Evolutionary conservation across 805 yeast species (phyloP).

Genomic region (Metschnikowia peoriensis): DNA sequence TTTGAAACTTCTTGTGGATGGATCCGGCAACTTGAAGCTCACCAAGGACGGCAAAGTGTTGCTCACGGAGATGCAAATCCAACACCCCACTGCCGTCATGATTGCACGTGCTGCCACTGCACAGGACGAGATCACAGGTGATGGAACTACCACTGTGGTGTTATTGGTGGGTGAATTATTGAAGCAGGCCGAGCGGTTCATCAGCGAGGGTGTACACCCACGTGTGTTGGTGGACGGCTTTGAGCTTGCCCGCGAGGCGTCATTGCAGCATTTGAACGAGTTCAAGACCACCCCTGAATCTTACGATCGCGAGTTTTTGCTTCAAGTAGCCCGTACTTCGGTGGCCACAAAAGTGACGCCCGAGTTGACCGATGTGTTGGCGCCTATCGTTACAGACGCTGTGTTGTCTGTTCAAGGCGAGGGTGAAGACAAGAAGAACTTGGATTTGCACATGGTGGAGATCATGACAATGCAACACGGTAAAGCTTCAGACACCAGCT

Average conservation of each 20-base stretch:
- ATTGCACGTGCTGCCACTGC: conserved; percentile 96
- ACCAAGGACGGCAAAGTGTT: conserved; percentile 97
- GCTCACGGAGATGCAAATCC: conserved; percentile 92
- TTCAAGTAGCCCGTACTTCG: conserved; percentile 90
- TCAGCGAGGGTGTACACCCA: conserved; percentile 94
- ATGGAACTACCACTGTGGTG: conserved; percentile 96
- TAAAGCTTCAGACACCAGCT: conserved; percentile 75
- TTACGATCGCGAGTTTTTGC: conserved; percentile 81
- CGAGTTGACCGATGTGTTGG: conserved; percentile 73
- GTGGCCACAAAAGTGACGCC: conserved; percentile 80
- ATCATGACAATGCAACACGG: conserved; percentile 98
- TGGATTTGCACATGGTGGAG: conserved; percentile 96
- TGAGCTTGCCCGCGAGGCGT: conserved; percentile 79
- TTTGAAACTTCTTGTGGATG: conserved; percentile 93
- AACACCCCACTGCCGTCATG: conserved; percentile 50
- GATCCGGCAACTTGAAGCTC: conserved; percentile 90
- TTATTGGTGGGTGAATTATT: conserved; percentile 90
- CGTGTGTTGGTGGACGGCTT: conserved; percentile 93
- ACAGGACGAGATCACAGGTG: conserved; percentile 99
- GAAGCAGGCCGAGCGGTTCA: conserved; percentile 90
- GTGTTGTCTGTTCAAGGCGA: conserved; percentile 68
- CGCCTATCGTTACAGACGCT: conserved; percentile 96
- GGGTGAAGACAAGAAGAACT: conserved; percentile 42
- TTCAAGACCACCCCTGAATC: conserved; percentile 54
- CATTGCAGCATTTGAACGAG: conserved; percentile 64